phyloP scores from a whole-genome alignment of 73 alveolate genomes.

The Blepharisma stoltei region DNA sequence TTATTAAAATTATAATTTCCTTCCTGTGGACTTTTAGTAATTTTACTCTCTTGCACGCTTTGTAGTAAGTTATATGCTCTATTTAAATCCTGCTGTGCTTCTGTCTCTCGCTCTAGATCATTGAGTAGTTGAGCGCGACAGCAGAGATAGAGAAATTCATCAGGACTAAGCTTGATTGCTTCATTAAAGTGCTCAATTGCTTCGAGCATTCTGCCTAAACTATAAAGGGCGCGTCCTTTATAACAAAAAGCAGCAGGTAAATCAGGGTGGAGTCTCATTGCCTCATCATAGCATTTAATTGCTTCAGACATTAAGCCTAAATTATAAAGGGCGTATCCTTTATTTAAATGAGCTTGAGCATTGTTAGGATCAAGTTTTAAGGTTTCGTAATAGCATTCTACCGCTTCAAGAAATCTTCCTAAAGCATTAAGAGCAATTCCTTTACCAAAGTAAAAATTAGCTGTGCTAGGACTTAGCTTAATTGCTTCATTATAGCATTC shows the following conservation, averaged over 20 bases:
- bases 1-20: too few species aligned
- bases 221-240: neutral
- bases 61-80: neutral
- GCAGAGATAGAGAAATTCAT: neutral
- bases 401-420: neutral
- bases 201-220: neutral
- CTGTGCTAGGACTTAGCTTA: neutral
- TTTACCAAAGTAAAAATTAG: neutral
- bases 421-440: neutral
- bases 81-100: neutral
- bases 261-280: neutral
- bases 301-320: neutral
- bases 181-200: neutral
- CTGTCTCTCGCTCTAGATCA: neutral
- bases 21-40: too few species aligned
- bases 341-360: neutral
- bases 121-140: neutral
- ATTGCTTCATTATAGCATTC: conserved; percentile 1
- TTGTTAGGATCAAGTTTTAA: neutral
- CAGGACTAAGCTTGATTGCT: neutral
- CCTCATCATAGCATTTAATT: neutral
- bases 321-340: neutral
- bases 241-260: neutral
- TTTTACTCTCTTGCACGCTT: too few species aligned
- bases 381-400: neutral